Base-by-base conservation (phyloP, 106 monocot species). In the Apostasia shenzhenica region DNA sequence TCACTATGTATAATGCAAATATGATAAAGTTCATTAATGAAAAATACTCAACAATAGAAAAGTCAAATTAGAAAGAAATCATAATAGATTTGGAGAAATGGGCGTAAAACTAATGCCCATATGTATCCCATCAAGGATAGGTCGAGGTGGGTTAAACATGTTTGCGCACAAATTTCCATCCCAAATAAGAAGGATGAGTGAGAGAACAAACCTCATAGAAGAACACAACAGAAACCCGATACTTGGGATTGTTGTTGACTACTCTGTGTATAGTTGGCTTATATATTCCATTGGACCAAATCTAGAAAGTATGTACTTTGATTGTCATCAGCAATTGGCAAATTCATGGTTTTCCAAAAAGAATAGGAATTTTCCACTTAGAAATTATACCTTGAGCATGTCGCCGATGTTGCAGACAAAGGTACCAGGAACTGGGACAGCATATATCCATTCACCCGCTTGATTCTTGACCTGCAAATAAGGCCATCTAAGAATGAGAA, bases 321-420 rank as follows among this genome's bases (percentile, higher is more conserved):
- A 26, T 6, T 50, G 41, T 5, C 44, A 59, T 58, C 6, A 58
- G 57, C 1, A 59, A 49, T 59, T 43, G 48, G 48, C 38, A 13
- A 55, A 10, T 38, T 70, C 12, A 5, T 26, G 26, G 26, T 26
- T 26, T 26, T 26, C 26, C 26, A 26, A 26, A 26, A 26, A 26
- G 26, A 26, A 26, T 26, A 26, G 26, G 26, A 26, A 26, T 26
- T 26, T 26, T 52, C 6, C 14, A 72, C 14, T 44, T 14, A 14
- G 51, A 55, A 41, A 26, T 55, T 14, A 4, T 67, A 95, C 95
- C 95, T 95, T 91, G 55, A 95, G 71, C 95, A 95, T 95, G 70
- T 95, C 95, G 9, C 95, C 95, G 8, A 95, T 95, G 64, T 92
- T 95, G 72, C 95, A 95, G n/a, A 95, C 88, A 57, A 95, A 88